Conservation (phyloP, 1,139 yeast genomes). For the Suhomyces terraborum region DNA sequence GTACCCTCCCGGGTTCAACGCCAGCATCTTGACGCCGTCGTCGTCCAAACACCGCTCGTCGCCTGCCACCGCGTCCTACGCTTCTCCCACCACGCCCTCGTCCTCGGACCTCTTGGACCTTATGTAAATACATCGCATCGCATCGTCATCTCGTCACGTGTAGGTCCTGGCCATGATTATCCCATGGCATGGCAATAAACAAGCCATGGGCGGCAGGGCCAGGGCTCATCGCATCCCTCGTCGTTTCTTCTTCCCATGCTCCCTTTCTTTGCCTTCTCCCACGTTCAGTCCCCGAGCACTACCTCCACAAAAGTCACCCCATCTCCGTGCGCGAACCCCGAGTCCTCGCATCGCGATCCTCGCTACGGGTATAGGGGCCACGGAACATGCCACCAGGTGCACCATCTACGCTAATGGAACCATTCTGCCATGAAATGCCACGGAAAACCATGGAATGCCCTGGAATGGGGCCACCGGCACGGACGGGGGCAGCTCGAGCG, state of each 20-base stretch:
- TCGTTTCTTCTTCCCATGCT: background rate
- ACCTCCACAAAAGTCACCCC: background rate
- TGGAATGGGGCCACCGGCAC: too few relatives aligned
- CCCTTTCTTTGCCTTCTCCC: background rate
- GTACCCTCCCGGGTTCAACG: conserved; percentile 37
- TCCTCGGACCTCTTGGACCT: conserved; percentile 10
- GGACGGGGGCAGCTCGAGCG: too few relatives aligned
- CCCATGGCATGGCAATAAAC: background rate
- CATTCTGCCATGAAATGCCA: too few relatives aligned
- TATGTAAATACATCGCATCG: conserved; percentile 7
- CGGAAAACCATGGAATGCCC: too few relatives aligned
- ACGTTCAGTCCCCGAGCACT: background rate
- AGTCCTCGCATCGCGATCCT: background rate
- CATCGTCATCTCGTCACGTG: background rate
- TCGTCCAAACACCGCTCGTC: background rate
- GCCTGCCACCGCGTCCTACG: background rate
- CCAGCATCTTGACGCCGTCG: conserved; percentile 19
- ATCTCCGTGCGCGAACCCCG: background rate
- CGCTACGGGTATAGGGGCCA: too few relatives aligned
- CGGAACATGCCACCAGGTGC: too few relatives aligned
- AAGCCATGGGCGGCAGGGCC: too few relatives aligned
- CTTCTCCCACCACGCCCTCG: conserved; percentile 3
- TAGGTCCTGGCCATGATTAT: background rate
- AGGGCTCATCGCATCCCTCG: too few relatives aligned
- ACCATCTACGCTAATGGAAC: too few relatives aligned